phyloP scores from a whole-genome alignment of 805 yeast genomes.

The Metschnikowia lachancei region DNA sequence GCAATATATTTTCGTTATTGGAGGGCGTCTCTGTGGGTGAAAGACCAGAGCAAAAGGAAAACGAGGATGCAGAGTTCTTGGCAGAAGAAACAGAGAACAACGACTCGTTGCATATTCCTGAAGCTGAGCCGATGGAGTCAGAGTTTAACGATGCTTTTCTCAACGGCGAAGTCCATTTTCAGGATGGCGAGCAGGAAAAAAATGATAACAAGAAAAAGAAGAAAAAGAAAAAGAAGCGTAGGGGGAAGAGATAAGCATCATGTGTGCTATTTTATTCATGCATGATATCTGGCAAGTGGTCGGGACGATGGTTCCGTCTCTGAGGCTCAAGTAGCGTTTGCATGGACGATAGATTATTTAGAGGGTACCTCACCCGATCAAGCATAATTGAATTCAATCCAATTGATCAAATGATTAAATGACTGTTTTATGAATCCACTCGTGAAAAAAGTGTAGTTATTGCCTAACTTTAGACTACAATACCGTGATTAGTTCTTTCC shows the following conservation, averaged over 20 bases:
- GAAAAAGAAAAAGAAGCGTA: slow-evolving; percentile 30
- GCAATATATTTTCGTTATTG: slow-evolving; percentile 25
- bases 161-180: slow-evolving; percentile 27
- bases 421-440: too few species aligned
- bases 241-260: slow-evolving; percentile 18
- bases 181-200: slow-evolving; percentile 7
- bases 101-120: neutral
- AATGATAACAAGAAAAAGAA: slow-evolving; percentile 20
- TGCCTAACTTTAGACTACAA: too few species aligned
- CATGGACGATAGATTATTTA: too few species aligned
- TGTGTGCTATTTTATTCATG: neutral
- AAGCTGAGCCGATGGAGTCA: slow-evolving; percentile 20
- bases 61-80: slow-evolving; percentile 4
- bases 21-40: slow-evolving; percentile 15
- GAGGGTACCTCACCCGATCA: too few species aligned
- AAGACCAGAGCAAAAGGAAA: slow-evolving; percentile 8
- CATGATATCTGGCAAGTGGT: too few species aligned
- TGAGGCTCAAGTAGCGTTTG: neutral
- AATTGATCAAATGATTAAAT: too few species aligned
- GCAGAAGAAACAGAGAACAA: slow-evolving; percentile 5
- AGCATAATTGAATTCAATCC: too few species aligned
- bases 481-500: too few species aligned
- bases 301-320: too few species aligned
- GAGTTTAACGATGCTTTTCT: slow-evolving; percentile 33
- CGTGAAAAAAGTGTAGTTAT: too few species aligned